phyloP scores from a whole-genome alignment of 768 basidiomycete genomes.

The Leccinum variicolor region DNA sequence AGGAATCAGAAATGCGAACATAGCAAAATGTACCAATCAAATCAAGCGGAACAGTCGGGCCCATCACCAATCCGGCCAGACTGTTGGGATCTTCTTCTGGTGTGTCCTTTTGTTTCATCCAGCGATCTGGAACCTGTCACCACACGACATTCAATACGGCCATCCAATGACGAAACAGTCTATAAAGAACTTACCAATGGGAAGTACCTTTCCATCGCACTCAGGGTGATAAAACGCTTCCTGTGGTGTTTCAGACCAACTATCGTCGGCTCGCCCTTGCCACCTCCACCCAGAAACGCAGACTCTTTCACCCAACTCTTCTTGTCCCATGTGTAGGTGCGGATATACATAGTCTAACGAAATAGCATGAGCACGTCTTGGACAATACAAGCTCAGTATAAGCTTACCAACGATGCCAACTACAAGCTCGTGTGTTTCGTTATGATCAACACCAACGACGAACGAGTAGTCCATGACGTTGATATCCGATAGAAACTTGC shows the following conservation, averaged over 20 bases:
- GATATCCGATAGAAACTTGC: slow-evolving; percentile 88
- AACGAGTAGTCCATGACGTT: slow-evolving; percentile 99
- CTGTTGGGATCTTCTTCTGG: slow-evolving; percentile 69
- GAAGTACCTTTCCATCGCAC: slow-evolving; percentile 89
- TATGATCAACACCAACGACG: slow-evolving; percentile 94
- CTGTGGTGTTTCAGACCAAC: slow-evolving; percentile 95
- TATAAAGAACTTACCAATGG: slow-evolving; percentile 55
- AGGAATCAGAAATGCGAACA: slow-evolving; percentile 9
- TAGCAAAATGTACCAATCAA: neutral
- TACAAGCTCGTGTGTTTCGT: slow-evolving; percentile 83
- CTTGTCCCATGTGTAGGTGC: slow-evolving; percentile 98
- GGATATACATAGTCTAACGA: slow-evolving; percentile 81
- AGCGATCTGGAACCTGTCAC: slow-evolving; percentile 76
- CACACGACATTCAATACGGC: slow-evolving; percentile 1
- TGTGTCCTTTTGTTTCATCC: slow-evolving; percentile 83
- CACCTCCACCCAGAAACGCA: slow-evolving; percentile 78
- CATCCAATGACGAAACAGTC: neutral
- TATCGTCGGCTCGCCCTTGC: slow-evolving; percentile 91
- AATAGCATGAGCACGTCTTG: slow-evolving; percentile 3
- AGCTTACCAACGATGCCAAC: slow-evolving; percentile 92
- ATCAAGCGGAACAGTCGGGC: neutral
- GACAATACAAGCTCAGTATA: neutral
- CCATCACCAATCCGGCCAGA: slow-evolving; percentile 57
- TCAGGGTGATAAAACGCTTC: slow-evolving; percentile 78
- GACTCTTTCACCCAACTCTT: slow-evolving; percentile 99